Base-by-base conservation (phyloP, 306 rosid species). In the Calophaca sinica region DNA sequence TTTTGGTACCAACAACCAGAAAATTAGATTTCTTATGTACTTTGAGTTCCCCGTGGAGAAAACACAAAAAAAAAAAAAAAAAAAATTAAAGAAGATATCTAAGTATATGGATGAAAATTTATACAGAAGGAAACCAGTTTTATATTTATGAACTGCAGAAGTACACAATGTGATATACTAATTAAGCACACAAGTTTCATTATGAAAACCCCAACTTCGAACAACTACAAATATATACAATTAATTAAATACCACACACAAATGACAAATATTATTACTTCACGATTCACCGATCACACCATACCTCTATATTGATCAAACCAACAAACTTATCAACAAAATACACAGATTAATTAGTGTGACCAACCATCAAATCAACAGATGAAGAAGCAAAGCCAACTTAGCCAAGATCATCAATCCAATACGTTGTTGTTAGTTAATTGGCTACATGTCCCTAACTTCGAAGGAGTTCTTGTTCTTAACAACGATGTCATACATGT, bases 401-500 rank as follows among this genome's bases (percentile, higher is more conserved):
- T 20, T 20, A 20, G 26, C 26, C 26, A 20, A 20, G 26, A 20
- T 20, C 26, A 20, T 20, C 39, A 58, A 58, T 58, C 8, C 6
- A 61, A 61, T n/a, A 7, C 35, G 13, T 62, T 14, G 68, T 41
- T 15, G 52, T 20, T 41, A 20, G 26, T 20, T 15, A 7, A 14
- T 5, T 63, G 4, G 12, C 79, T 86, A 88, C 84, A 80, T 78
- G 72, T 96, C 99, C 46, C 88, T 81, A 51, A 96, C 98, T 84
- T 96, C 87, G 28, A 96, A 96, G 65, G 72, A 28, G 84, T 88
- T 83, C 29, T 87, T 92, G 78, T 96, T 96, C 79, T 96, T 96
- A 51, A 96, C 98, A 26, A 96, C 99, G 50, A 96, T 89, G 77
- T 96, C 99, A 36, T 76, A 96, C 99, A 96, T 96, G 82, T 92